Evolutionary conservation across 768 basidiomycete genomes (phyloP).

Genomic region (Phylloporus sp.): DNA sequence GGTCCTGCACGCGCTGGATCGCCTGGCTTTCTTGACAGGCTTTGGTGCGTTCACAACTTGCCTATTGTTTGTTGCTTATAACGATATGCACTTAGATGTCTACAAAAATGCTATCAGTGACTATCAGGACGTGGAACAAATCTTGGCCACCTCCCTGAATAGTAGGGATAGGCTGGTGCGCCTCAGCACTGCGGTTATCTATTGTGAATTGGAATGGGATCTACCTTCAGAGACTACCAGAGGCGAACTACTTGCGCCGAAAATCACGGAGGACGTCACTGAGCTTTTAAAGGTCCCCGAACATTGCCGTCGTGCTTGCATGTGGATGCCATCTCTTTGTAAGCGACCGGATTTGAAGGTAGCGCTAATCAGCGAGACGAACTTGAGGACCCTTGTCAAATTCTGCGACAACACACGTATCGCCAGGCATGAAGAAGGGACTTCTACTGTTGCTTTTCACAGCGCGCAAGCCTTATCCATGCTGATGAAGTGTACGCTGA

Average conservation of each 20-base stretch:
- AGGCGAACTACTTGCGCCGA: constrained; percentile 1
- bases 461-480: constrained; percentile 25
- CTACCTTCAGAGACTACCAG: constrained; percentile 10
- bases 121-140: neutral
- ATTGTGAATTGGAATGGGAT: constrained; percentile 24
- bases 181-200: constrained; percentile 24
- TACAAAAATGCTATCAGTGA: constrained; percentile 9
- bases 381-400: constrained; percentile 17
- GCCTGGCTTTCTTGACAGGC: constrained; percentile 27
- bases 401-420: constrained; percentile 14
- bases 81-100: constrained; percentile 9
- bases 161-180: constrained; percentile 16
- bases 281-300: constrained; percentile 9
- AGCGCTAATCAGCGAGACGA: constrained; percentile 13
- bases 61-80: neutral
- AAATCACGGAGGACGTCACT: constrained; percentile 10
- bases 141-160: constrained; percentile 12
- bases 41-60: constrained; percentile 18
- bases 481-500: constrained; percentile 21
- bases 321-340: constrained; percentile 28
- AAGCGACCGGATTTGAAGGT: constrained; percentile 12
- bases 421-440: constrained; percentile 12
- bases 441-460: constrained; percentile 19
- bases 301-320: constrained; percentile 23
- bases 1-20: constrained; percentile 23